phyloP scores from a whole-genome alignment of 129 eudicot genomes.

The Flaveria sonorensis region DNA sequence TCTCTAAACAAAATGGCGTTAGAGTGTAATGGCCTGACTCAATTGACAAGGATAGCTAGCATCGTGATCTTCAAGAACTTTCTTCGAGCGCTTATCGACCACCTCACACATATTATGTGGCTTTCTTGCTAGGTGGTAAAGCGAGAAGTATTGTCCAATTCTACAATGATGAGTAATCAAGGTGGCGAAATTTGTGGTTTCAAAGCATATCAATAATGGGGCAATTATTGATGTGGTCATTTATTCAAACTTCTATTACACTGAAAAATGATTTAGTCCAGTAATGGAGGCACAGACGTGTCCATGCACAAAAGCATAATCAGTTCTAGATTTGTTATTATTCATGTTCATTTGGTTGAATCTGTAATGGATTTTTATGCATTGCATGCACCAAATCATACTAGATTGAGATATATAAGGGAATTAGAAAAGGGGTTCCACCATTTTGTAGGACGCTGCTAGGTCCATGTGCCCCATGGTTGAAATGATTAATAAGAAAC shows the following conservation, averaged over 20 bases:
- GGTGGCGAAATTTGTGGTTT: constrained; percentile 5
- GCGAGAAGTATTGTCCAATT: neutral
- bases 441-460: neutral
- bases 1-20: too few relatives aligned
- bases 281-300: neutral
- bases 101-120: neutral
- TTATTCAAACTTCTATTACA: neutral
- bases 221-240: neutral
- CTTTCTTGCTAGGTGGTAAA: neutral
- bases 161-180: neutral
- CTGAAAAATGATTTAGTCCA: neutral
- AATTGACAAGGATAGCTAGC: neutral
- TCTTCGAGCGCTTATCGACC: neutral
- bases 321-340: neutral
- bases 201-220: constrained; percentile 9
- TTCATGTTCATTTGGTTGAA: constrained; percentile 1
- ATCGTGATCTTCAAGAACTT: neutral
- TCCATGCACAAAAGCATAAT: neutral
- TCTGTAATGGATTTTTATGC: neutral
- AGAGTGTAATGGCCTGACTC: neutral
- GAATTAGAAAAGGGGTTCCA: neutral
- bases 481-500: constrained; percentile 1
- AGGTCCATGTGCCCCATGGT: neutral
- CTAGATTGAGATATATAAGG: neutral
- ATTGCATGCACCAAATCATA: neutral